Evolutionary conservation across 495 filamentous ascomycete genomes (phyloP).

Genomic region (Daldinia vernicosa): DNA sequence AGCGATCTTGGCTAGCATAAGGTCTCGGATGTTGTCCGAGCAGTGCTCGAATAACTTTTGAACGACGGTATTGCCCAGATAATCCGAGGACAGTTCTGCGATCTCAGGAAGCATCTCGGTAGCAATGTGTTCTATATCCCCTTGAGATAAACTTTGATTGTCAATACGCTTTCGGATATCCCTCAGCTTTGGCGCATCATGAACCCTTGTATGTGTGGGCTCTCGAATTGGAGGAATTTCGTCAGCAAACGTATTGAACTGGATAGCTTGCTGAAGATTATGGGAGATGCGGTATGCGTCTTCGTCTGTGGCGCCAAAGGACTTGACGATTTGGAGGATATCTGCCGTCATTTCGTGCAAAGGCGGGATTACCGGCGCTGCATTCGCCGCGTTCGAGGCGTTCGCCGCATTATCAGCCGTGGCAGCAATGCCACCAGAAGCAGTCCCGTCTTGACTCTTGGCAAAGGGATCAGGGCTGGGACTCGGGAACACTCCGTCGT

Average conservation of each 20-base stretch:
- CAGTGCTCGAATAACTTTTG: slow-evolving; percentile 98
- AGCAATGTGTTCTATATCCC: slow-evolving; percentile 93
- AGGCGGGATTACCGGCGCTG: slow-evolving; percentile 71
- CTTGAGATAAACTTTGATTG: slow-evolving; percentile 82
- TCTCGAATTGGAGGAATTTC: slow-evolving; percentile 93
- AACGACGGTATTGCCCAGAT: slow-evolving; percentile 98
- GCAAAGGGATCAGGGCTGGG: slow-evolving; percentile 88
- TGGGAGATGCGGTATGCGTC: slow-evolving; percentile 76
- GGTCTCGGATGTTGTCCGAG: slow-evolving; percentile 86
- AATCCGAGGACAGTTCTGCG: slow-evolving; percentile 92
- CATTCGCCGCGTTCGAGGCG: slow-evolving; percentile 53
- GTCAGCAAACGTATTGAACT: slow-evolving; percentile 73
- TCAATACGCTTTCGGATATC: slow-evolving; percentile 98
- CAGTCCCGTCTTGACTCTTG: slow-evolving; percentile 59
- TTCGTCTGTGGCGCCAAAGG: slow-evolving; percentile 88
- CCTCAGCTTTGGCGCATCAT: slow-evolving; percentile 93
- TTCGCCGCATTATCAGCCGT: slow-evolving; percentile 43
- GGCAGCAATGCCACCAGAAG: slow-evolving; percentile 58
- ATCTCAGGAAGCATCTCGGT: slow-evolving; percentile 94
- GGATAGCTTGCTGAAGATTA: slow-evolving; percentile 78
- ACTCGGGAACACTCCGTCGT: slow-evolving; percentile 84
- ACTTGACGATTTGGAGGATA: slow-evolving; percentile 84
- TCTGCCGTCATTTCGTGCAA: slow-evolving; percentile 80
- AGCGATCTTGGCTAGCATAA: slow-evolving; percentile 87
- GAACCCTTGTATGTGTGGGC: slow-evolving; percentile 86